Base-by-base conservation (phyloP, 805 yeast genomes). In the Sugiyamaella mastotermitis region DNA sequence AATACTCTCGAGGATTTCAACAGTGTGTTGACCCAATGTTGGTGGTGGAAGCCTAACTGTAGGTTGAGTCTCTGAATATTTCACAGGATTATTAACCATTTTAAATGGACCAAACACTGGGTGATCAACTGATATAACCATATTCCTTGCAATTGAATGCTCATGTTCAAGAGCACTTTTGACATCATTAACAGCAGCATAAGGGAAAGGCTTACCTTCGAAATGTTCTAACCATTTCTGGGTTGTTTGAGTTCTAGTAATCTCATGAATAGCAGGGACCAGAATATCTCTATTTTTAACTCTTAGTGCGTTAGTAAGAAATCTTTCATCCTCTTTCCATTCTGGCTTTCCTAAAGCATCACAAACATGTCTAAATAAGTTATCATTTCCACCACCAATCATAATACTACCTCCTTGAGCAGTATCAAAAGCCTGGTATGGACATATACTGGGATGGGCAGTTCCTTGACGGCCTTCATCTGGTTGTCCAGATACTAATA, bases 381-480 rank as follows among this genome's bases (percentile, higher is more conserved):
- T 57, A 46, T 65, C 69, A 42, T 65, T 64, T 2, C 68, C 69
- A 14, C 67, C 67, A 9, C 69, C 68, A 32, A 64, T 57, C 64
- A 64, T 59, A 21, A 65, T 57, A 11, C 51, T 45, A 15, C 62
- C 64, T 26, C 60, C 65, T 14, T 49, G 51, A 5, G 42, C 48
- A 5, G 68, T 64, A 6, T 55, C 59, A 38, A 65, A 64, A 2
- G 64, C 62, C 47, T 64, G 65, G 46, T 64, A 64, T 4, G 69
- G 69, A 26, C 61, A 58, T 22, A 64, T 65, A 9, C 64, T 54
- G 1, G 69, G 67, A 43, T 64, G 69, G 1, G 64, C 62, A 4
- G 67, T 60, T 6, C 69, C 69, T 42, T 58, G 64, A 4, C 69
- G 50, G 10, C 69, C 69, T 0, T 60, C 35, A 41, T 64, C 67